Base-by-base conservation (phyloP, 495 filamentous ascomycete species). In the Evernia prunastri region DNA sequence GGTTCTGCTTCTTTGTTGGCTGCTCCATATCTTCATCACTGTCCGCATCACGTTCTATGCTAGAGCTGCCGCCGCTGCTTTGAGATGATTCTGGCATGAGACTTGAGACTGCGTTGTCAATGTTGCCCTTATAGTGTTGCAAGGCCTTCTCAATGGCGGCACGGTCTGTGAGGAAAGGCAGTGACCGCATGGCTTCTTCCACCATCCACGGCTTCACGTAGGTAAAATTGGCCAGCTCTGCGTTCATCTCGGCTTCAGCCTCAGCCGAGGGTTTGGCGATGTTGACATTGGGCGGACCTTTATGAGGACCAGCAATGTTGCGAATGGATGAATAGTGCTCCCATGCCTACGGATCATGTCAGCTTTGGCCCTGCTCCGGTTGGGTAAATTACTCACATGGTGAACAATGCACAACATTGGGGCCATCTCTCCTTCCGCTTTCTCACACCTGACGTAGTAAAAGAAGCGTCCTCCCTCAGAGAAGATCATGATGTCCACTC, bases 291-390 rank as follows among this genome's bases (percentile, higher is more conserved):
- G 85, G 83, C 40, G 76, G 69, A 27, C 86, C 88, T 29, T 75
- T 77, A 71, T 86, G 84, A 11, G 82, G 81, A 15, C 85, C 86
- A 61, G 81, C 69, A 23, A 84, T 72, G 66, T 85, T 82, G 59
- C 87, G 83, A 64, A 91, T 83, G 1, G 88, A 90, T 4, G 86
- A 89, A 71, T 89, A 92, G 71, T 92, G 89, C 70, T 90, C 84
- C 76, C 85, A 90, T 59, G 71, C 74, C 83, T 86, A 70, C 57
- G 58, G 25, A 51, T 13, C 37, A 17, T 39, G 37, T 73, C 35
- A 68, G 70, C 47, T 37, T 11, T 18, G 36, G 25, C 20, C 69
- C 59, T 59, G 68, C n/a, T 8, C 56, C 62, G 47, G 59, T 56
- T 59, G 25, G 29, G 33, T 45, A 18, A 43, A 23, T 37, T 60